Evolutionary conservation across 169 alveolate genomes (phyloP), one percentile per base, ranked within the genome.

Genomic region (Neospora caninum): DNA sequence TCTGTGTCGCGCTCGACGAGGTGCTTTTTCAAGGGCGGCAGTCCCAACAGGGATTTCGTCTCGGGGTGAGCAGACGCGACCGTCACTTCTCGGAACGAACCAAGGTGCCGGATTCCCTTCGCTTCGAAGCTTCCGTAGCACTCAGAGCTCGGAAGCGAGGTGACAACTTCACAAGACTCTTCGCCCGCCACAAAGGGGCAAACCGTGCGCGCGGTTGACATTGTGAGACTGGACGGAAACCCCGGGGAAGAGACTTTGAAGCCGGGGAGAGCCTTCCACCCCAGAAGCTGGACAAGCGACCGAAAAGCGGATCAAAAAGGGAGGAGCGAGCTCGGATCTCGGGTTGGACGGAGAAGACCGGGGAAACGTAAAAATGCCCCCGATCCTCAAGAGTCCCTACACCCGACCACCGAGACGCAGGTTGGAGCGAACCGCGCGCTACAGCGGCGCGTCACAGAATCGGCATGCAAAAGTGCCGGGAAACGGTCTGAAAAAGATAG

Each of bases 101-200:
- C 73, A 27, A 22, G 7, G 73, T 27, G 25, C 16, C n/a, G 4
- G 73, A 27, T 22, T 16, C 73, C 73, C 34, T 64, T 64, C 34
- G 16, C 31, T 16, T 27, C 73, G 73, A 9, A 64, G 31, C 73
- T 64, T 29, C 73, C 73, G 31, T 64, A 64, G n/a, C n/a, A 16
- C 16, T 29, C 73, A 27, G 73, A 64, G n/a, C 73, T 64, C 31
- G 73, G 73, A 16, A 64, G 31, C 31, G 73, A 13, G 73, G 86
- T n/a, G 20, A 78, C 10, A n/a, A 78, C 86, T 78, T 78, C 42
- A 18, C 39, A 20, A 4, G 86, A 22, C 4, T 78, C 86, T n/a
- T 78, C 86, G 2, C 42, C 86, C 86, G 9, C 86, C 86, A 78
- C 86, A 78, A 20, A 78, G 43, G 86, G 86, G 10, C 39, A 78